These are phyloP conservation scores for Diaporthe batatas DNA, from an alignment of 2,329 filamentous ascomycete species.

Conservation along the genomic window DNA sequence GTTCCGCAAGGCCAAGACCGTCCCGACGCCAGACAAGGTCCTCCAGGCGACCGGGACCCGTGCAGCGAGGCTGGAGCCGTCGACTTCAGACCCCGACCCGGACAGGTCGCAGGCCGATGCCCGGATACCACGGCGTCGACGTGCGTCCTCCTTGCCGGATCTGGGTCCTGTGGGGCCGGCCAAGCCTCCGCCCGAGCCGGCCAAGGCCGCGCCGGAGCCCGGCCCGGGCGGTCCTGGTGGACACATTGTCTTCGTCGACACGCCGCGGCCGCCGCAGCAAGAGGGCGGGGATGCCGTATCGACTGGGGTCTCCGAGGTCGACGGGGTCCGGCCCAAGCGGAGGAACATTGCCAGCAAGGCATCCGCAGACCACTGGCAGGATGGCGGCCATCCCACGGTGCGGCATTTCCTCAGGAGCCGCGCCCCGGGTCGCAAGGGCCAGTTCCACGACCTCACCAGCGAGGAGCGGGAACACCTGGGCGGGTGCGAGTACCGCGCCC, in stretches of 20 bases:
- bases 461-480: constrained; percentile 64
- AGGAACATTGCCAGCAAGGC: constrained; percentile 10
- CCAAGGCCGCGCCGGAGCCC: not conserved
- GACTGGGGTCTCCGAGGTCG: constrained; percentile 19
- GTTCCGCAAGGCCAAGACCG: constrained; percentile 36
- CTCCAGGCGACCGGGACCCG: constrained; percentile 26
- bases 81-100: not conserved
- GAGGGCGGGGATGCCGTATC: constrained; percentile 24
- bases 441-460: constrained; percentile 62
- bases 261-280: constrained; percentile 23
- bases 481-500: constrained; percentile 65
- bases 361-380: constrained; percentile 6
- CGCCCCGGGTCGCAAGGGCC: constrained; percentile 58
- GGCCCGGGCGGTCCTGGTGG: not conserved
- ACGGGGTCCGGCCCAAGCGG: not conserved
- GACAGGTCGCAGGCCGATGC: not conserved
- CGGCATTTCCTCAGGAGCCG: constrained; percentile 49
- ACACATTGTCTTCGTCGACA: constrained; percentile 4
- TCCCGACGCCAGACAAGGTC: not conserved
- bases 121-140: not conserved
- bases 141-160: constrained; percentile 30
- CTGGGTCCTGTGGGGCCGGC: not conserved
- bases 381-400: constrained; percentile 46
- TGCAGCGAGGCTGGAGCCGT: not conserved
- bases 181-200: not conserved